Evolutionary conservation across 2,329 filamentous ascomycete species (phyloP), one percentile per base, ranked within the genome.

Genomic region (Parastagonospora nodorum): DNA sequence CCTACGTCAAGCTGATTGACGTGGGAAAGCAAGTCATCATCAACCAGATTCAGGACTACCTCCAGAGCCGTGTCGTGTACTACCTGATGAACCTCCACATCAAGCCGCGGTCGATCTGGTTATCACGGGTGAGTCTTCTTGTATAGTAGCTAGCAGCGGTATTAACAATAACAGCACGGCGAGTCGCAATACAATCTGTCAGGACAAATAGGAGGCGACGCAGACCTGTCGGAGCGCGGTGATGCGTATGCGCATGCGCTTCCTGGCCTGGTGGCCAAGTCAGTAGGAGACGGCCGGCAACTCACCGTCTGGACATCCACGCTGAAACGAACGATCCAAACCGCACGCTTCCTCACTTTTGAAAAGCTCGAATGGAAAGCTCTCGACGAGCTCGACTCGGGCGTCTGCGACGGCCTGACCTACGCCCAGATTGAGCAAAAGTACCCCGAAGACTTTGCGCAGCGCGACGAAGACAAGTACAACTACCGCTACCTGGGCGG

Each of bases 71-170:
- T 50, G 88, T 99, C 38, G 93, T 99, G 39, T 99, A 99, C 76
- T 99, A 97, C 73, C 85, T 97, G 51, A 97, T 97, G 87, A 99
- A 97, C 72, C 82, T 99, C 33, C 94, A 99, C 77, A 99, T 99
- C 74, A 93, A 93, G 58, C 93, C 93, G 14, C 86, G 94, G 49
- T 96, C 92, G 4, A 96, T 99, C 60, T 99, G 94, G 94, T 79
- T 99, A 44, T 97, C 94, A 61, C 83, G 94, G 58, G 90, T 93
- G 80, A 75, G 87, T 82, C 11, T 14, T n/a, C 16, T 14, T 39
- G 12, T 19, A 12, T 11, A 0, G 28, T 28, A 11, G 10, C 7
- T 24, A n/a, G 12, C 28, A 5, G 30, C 14, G 12, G 28, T 45
- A 16, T 56, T 69, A 68, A 66, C 40, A 41, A 8, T 24, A 8